phyloP scores from a whole-genome alignment of 306 rosid species.

The Lupinus albus region DNA sequence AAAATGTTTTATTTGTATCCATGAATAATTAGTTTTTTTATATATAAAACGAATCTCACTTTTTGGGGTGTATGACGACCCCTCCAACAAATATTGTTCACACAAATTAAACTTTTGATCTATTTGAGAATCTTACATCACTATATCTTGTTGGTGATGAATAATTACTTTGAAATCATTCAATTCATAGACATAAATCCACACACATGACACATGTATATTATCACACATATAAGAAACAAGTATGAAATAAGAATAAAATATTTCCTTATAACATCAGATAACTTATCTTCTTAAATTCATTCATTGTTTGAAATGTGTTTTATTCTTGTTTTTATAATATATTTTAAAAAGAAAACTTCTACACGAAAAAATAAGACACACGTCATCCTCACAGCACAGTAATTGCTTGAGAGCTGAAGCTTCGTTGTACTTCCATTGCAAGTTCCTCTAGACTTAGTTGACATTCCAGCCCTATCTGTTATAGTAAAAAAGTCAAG shows the following conservation, averaged over 20 bases:
- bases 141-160: too few relatives aligned
- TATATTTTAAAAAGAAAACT: too few relatives aligned
- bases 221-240: background rate
- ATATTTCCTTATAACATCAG: slow-evolving; percentile 29
- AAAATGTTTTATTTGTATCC: background rate
- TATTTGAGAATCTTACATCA: too few relatives aligned
- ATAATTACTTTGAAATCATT: background rate
- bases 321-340: too few relatives aligned
- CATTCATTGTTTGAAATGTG: too few relatives aligned
- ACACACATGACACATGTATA: background rate
- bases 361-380: too few relatives aligned
- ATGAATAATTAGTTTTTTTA: background rate
- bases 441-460: slow-evolving; percentile 90
- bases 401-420: slow-evolving; percentile 54
- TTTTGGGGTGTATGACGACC: too few relatives aligned
- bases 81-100: too few relatives aligned
- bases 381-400: slow-evolving; percentile 30
- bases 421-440: slow-evolving; percentile 77
- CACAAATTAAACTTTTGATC: too few relatives aligned
- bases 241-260: too few relatives aligned
- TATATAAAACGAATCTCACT: too few relatives aligned
- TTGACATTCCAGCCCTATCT: slow-evolving; percentile 90
- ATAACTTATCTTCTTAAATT: too few relatives aligned
- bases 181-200: background rate
- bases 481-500: slow-evolving; percentile 24